Evolutionary conservation across 1,139 yeast genomes (phyloP).

Genomic region (Diutina rugosa): DNA sequence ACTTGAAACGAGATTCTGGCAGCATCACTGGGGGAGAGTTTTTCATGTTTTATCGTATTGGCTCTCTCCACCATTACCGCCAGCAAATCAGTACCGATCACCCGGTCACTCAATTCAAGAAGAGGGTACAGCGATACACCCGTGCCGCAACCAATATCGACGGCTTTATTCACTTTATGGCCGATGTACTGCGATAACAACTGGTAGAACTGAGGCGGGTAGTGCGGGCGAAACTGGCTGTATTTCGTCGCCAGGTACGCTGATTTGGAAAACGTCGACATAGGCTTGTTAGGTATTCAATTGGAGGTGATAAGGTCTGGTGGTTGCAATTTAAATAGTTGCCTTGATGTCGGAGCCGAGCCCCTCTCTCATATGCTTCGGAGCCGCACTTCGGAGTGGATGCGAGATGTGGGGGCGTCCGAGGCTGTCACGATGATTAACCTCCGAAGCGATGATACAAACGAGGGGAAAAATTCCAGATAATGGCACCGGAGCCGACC

Average conservation of each 20-base stretch:
- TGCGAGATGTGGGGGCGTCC: too few species aligned
- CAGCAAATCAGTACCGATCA: constrained; percentile 23
- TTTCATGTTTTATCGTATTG: constrained; percentile 11
- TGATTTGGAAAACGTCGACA: constrained; percentile 56
- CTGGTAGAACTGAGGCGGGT: constrained; percentile 42
- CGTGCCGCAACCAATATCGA: constrained; percentile 30
- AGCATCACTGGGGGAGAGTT: constrained; percentile 13
- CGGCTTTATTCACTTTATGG: constrained; percentile 9
- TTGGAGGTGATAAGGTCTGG: not conserved
- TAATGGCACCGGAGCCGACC: too few species aligned
- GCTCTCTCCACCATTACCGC: constrained; percentile 23
- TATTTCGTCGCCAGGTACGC: constrained; percentile 49
- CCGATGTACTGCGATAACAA: constrained; percentile 19
- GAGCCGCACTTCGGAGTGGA: not conserved
- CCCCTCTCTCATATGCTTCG: not conserved
- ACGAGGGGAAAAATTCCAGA: too few species aligned
- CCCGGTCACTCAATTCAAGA: constrained; percentile 17
- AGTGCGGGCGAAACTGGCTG: constrained; percentile 51
- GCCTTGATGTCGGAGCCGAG: not conserved
- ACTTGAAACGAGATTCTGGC: constrained; percentile 17
- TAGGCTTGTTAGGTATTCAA: constrained; percentile 9
- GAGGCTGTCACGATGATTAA: too few species aligned
- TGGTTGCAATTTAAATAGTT: not conserved
- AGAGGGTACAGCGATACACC: constrained; percentile 28
- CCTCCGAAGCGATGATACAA: too few species aligned